phyloP scores from a whole-genome alignment of 2,329 filamentous ascomycete species.

The Geosmithia morbida region DNA sequence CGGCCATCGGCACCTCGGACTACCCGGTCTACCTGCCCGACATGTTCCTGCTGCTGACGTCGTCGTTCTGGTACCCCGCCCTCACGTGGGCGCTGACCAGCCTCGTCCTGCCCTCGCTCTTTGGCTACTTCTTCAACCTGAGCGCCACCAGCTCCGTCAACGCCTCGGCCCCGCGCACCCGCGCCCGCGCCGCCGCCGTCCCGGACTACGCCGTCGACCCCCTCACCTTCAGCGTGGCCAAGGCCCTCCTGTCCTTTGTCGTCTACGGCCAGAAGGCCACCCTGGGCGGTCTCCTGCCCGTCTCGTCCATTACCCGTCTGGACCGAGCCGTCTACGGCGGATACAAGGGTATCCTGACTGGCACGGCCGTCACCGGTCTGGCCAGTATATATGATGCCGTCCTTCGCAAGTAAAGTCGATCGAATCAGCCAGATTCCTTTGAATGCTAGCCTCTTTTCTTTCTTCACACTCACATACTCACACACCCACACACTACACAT shows the following conservation, averaged over 20 bases:
- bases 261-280: conserved; percentile 58
- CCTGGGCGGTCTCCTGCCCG: conserved; percentile 46
- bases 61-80: conserved; percentile 72
- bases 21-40: conserved; percentile 60
- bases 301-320: conserved; percentile 45
- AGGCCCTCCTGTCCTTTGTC: conserved; percentile 68
- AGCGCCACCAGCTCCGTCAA: conserved; percentile 34
- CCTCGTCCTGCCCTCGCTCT: conserved; percentile 51
- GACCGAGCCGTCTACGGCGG: conserved; percentile 56
- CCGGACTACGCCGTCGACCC: conserved; percentile 60
- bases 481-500: too few relatives aligned
- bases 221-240: conserved; percentile 77
- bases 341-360: conserved; percentile 54
- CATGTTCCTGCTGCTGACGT: conserved; percentile 61
- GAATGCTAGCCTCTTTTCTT: too few relatives aligned
- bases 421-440: too few relatives aligned
- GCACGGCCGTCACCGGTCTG: conserved; percentile 51
- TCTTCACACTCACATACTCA: too few relatives aligned
- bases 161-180: conserved; percentile 16
- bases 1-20: conserved; percentile 37
- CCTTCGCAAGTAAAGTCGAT: conserved; percentile 56
- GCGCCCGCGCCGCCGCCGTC: conserved; percentile 24
- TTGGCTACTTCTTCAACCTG: conserved; percentile 86
- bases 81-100: conserved; percentile 64
- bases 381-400: conserved; percentile 67